Conservation (phyloP, 2,329 filamentous ascomycete genomes). For the Phaeomoniella chlamydospora region DNA sequence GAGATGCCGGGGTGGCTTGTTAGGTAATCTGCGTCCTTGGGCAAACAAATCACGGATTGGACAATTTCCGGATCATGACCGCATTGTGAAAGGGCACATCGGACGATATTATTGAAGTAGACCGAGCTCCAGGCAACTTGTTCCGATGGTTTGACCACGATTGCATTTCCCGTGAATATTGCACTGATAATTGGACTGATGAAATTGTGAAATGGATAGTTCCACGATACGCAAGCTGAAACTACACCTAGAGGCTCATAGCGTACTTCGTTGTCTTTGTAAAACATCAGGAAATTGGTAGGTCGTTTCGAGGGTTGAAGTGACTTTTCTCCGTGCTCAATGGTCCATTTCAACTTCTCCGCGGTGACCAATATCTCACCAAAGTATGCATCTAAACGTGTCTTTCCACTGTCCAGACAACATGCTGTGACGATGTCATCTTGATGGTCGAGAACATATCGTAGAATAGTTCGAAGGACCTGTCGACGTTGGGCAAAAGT, state of each 20-base stretch:
- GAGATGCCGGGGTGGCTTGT: constrained; percentile 73
- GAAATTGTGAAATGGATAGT: constrained; percentile 93
- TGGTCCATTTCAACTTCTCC: constrained; percentile 91
- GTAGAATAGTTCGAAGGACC: constrained; percentile 68
- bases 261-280: constrained; percentile 79
- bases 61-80: constrained; percentile 71
- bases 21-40: constrained; percentile 62
- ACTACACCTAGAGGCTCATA: constrained; percentile 93
- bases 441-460: constrained; percentile 70
- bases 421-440: constrained; percentile 73
- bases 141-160: constrained; percentile 89
- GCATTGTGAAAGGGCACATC: constrained; percentile 65
- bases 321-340: constrained; percentile 75
- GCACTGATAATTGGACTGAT: constrained; percentile 81
- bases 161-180: constrained; percentile 79
- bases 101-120: constrained; percentile 69
- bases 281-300: constrained; percentile 85
- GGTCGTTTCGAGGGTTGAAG: constrained; percentile 58
- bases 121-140: constrained; percentile 83
- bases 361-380: constrained; percentile 89
- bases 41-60: constrained; percentile 79
- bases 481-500: constrained; percentile 62
- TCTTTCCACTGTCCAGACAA: constrained; percentile 90
- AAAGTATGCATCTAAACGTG: constrained; percentile 82
- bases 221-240: constrained; percentile 88